These are phyloP conservation scores for Oldenlandia corymbosa DNA, from an alignment of 257 asterid species.

Conservation along the genomic window DNA sequence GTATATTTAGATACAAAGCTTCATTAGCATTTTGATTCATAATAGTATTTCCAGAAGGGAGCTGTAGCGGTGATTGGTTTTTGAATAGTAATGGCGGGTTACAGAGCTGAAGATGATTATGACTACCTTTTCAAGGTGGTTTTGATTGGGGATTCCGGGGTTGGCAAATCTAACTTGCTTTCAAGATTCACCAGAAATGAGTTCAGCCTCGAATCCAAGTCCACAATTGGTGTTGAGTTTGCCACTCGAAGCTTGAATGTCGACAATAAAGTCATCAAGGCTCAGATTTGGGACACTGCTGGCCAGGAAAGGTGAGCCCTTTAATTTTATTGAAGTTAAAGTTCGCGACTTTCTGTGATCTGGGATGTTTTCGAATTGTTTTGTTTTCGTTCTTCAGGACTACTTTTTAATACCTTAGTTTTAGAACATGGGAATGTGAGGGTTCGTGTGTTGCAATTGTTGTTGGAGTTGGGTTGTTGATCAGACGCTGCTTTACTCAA, in stretches of 20 bases:
- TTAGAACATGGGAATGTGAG: not conserved
- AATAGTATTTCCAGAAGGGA: no score
- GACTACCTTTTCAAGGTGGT: conserved; percentile 85
- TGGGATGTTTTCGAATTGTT: conserved; percentile 16
- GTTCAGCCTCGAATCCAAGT: conserved; percentile 82
- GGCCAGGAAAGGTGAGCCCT: conserved; percentile 77
- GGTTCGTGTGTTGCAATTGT: not conserved
- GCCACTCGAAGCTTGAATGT: conserved; percentile 82
- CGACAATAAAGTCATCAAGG: conserved; percentile 72
- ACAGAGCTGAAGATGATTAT: conserved; percentile 84
- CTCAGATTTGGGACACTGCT: conserved; percentile 96
- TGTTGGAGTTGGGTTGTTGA: not conserved
- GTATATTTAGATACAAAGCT: not conserved
- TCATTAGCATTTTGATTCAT: no score
- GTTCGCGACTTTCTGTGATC: conserved; percentile 23
- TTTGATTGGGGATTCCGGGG: conserved; percentile 82
- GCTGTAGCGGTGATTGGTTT: not conserved
- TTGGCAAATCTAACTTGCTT: conserved; percentile 79
- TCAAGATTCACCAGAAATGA: conserved; percentile 84
- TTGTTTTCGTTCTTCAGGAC: not conserved
- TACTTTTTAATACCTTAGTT: no score
- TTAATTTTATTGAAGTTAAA: no score
- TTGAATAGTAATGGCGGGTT: conserved; percentile 48
- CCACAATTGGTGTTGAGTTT: conserved; percentile 87
- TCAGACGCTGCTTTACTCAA: not conserved